Conservation (phyloP, 345 rosid genomes). For the Noccaea caerulescens region DNA sequence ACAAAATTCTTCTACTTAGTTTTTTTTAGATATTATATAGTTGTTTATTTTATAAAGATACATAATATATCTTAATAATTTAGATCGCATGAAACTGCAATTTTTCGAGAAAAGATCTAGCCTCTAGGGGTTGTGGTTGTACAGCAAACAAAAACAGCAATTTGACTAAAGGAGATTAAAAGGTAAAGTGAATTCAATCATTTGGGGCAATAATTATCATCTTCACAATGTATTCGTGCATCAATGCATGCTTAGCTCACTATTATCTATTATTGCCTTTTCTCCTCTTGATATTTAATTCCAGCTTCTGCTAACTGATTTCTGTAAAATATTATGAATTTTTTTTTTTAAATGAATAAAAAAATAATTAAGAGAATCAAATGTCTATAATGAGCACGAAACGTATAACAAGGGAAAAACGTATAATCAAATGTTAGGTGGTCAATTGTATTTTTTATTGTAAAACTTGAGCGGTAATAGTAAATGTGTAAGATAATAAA, state of each 20-base stretch:
- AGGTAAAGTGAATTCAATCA: slow-evolving; percentile 11
- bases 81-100: not conserved
- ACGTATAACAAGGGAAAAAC: not conserved
- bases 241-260: slow-evolving; percentile 3
- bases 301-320: not conserved
- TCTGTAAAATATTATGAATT: not conserved
- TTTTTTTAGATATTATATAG: too few species aligned
- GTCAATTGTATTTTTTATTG: too few species aligned
- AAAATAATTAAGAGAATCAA: not conserved
- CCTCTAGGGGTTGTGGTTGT: slow-evolving; percentile 1
- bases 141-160: not conserved
- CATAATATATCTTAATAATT: not conserved
- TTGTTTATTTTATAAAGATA: too few species aligned
- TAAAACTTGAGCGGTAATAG: too few species aligned
- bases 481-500: too few species aligned
- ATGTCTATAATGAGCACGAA: not conserved
- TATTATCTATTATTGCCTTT: not conserved
- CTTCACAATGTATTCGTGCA: slow-evolving; percentile 1
- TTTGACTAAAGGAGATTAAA: slow-evolving; percentile 21
- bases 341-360: not conserved
- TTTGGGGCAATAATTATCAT: not conserved
- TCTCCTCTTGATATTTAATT: slow-evolving; percentile 8
- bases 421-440: too few species aligned
- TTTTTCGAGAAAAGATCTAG: not conserved
- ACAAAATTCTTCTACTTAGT: too few species aligned